phyloP scores from a whole-genome alignment of 2,329 filamentous ascomycete genomes.

The Paecilomyces formosus region DNA sequence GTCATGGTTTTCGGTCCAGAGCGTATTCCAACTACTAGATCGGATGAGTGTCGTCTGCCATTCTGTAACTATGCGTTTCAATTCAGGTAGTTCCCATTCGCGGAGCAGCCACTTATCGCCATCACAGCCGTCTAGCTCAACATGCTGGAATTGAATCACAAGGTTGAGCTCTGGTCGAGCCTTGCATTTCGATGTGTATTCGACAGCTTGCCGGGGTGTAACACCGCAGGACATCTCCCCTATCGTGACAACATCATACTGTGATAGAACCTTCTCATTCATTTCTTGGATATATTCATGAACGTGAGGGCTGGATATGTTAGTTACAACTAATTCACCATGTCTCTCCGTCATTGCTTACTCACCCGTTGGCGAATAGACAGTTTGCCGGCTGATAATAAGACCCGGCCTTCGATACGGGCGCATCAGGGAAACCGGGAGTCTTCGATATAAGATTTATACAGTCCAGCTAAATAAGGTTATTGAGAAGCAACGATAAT shows the following conservation, averaged over 20 bases:
- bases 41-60: conserved; percentile 47
- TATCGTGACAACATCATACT: conserved; percentile 34
- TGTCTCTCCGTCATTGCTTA: neutral
- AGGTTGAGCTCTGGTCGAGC: conserved; percentile 29
- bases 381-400: conserved; percentile 44
- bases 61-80: conserved; percentile 33
- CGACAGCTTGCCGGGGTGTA: conserved; percentile 26
- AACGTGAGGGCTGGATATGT: conserved; percentile 25
- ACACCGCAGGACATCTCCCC: conserved; percentile 32
- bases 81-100: conserved; percentile 36
- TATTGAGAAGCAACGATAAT: neutral
- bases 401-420: conserved; percentile 38
- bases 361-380: conserved; percentile 56
- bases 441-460: conserved; percentile 62
- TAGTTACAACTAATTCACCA: neutral
- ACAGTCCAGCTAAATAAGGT: conserved; percentile 39
- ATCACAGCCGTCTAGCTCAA: conserved; percentile 18
- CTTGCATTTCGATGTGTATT: conserved; percentile 24
- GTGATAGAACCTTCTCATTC: conserved; percentile 21
- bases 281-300: conserved; percentile 33
- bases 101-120: conserved; percentile 19
- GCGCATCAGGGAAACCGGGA: conserved; percentile 40
- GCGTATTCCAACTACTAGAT: conserved; percentile 51
- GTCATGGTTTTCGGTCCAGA: conserved; percentile 58
- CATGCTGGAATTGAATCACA: conserved; percentile 35